Base-by-base conservation (phyloP, 139 green algal genomes). In the Yamagishiella unicocca region DNA sequence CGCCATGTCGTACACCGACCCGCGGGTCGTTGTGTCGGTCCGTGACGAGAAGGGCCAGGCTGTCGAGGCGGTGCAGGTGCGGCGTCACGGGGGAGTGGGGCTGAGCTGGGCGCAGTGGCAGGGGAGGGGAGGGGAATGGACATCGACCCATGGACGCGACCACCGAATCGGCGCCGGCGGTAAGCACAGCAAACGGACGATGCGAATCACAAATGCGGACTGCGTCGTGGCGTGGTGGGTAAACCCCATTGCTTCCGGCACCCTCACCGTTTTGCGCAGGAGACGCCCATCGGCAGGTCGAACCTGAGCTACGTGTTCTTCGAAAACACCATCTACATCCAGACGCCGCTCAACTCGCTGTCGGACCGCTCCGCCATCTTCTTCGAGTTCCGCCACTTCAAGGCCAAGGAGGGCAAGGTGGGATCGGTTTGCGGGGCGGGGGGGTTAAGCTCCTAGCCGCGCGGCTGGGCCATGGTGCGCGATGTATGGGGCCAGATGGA, bases 351-450 rank as follows among this genome's bases (percentile, higher is more conserved):
- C 1, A 93, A 91, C 82, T 38, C 67, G 66, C 84, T 96, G 66
- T 81, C 79, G 10, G 54, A 83, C 0, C 67, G 66, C 1, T 37
- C 81, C n/a, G 93, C 92, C 40, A 94, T 96, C 37, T 94, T 97
- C 64, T 93, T 97, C 76, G 94, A 97, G 90, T 94, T 96, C 74
- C 89, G 90, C 68, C 93, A 97, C 90, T 97, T 87, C 79, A 97
- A 97, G 72, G 67, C 91, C 33, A 93, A 93, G 54, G 94, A 97
- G 90, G 90, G 94, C 71, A 97, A 96, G 93, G 93, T 95, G 78
- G 1, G 81, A n/a, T 61, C 53, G 53, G 53, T 61, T 14, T 61
- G 19, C 19, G 17, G n/a, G 9, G 64, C 10, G 17, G 17, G 17
- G 64, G 64, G 17, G 21, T 73, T 73, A 9, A 42, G n/a, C n/a